These are phyloP conservation scores for Stylonectria norvegica DNA, from an alignment of 2,329 filamentous ascomycete genomes.

Conservation along the genomic window DNA sequence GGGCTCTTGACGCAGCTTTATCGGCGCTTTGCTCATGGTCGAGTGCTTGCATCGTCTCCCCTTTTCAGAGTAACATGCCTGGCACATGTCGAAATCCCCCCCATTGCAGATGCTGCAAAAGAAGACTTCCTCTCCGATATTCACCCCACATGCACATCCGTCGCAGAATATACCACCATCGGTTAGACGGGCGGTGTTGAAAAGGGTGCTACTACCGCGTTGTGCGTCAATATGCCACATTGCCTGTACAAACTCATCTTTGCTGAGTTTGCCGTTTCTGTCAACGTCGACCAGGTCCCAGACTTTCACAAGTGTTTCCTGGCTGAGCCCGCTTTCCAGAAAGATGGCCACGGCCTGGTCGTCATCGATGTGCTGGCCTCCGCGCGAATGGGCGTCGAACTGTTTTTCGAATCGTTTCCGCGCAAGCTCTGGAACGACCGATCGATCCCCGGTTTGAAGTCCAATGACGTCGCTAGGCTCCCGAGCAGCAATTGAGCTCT, in stretches of 20 bases:
- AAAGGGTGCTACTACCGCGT: conserved; percentile 1
- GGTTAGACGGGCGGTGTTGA: conserved; percentile 4
- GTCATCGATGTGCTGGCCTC: conserved; percentile 1
- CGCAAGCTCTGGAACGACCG: conserved; percentile 1
- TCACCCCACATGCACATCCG: conserved; percentile 5
- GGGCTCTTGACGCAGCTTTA: no score
- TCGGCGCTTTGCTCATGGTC: neutral
- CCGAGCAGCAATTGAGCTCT: no score
- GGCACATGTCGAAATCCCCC: conserved; percentile 10
- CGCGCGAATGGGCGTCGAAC: conserved; percentile 2
- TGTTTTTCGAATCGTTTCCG: conserved; percentile 5
- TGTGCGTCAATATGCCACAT: conserved; percentile 9
- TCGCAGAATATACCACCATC: conserved; percentile 2
- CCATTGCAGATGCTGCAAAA: conserved; percentile 6
- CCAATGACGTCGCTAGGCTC: neutral
- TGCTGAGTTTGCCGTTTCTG: conserved; percentile 7
- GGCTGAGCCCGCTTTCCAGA: conserved; percentile 4
- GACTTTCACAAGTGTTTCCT: conserved; percentile 4
- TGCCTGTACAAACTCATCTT: conserved; percentile 7
- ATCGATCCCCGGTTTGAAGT: neutral
- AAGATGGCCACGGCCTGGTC: conserved; percentile 4
- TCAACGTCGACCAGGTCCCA: conserved; percentile 10
- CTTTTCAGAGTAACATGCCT: conserved; percentile 2
- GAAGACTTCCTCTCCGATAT: conserved; percentile 7
- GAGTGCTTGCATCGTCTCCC: no score